These are phyloP conservation scores for Mycosphaerella arachidis DNA, from an alignment of 2,329 filamentous ascomycete genomes.

Conservation along the genomic window DNA sequence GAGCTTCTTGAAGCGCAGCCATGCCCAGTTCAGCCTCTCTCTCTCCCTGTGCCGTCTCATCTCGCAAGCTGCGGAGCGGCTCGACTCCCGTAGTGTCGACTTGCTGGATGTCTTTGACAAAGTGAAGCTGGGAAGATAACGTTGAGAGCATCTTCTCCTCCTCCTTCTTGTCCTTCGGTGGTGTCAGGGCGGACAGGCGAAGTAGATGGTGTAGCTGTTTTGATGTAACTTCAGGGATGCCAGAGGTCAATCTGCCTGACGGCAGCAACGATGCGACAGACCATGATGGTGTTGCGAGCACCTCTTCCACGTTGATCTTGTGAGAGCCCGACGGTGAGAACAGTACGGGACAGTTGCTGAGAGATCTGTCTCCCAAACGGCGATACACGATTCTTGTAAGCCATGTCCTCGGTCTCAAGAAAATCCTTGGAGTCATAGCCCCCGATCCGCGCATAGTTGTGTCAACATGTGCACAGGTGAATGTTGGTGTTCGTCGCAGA, in stretches of 20 bases:
- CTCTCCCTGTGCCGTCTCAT: conserved; percentile 62
- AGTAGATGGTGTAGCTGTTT: conserved; percentile 77
- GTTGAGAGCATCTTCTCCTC: conserved; percentile 68
- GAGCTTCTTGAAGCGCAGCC: conserved; percentile 51
- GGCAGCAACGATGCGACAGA: conserved; percentile 73
- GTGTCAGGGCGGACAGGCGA: conserved; percentile 80
- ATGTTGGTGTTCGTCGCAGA: neutral
- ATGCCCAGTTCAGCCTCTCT: conserved; percentile 57
- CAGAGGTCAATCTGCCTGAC: conserved; percentile 22
- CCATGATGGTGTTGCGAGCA: conserved; percentile 71
- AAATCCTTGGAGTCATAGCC: neutral
- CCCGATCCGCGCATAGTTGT: neutral
- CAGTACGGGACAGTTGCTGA: neutral
- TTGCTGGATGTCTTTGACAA: conserved; percentile 79
- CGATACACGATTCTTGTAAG: neutral
- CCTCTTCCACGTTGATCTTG: conserved; percentile 32
- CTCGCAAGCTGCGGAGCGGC: conserved; percentile 73
- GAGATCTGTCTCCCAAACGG: neutral
- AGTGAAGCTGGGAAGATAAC: conserved; percentile 77
- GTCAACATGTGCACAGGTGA: neutral
- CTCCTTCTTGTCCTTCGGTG: conserved; percentile 58
- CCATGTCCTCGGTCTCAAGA: neutral
- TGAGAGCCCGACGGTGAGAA: neutral
- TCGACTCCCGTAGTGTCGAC: conserved; percentile 69
- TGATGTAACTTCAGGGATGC: conserved; percentile 51